Evolutionary conservation across 176 grass and related monocot species (phyloP).

Genomic region (Raddia distichophylla): DNA sequence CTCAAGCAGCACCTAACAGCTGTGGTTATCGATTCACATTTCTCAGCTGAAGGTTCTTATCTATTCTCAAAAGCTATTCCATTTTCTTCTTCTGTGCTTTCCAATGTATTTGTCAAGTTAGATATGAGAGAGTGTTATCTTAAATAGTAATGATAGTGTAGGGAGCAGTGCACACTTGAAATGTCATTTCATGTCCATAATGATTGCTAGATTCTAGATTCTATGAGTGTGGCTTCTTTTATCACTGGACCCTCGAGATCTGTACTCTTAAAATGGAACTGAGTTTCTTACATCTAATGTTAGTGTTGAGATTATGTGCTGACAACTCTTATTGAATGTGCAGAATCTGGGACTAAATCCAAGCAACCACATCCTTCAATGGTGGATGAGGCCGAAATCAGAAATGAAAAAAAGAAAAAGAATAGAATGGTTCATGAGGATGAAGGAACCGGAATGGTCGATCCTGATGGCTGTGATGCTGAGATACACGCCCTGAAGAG

Average conservation of each 20-base stretch:
- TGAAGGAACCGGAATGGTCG: slow-evolving; percentile 36
- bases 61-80: slow-evolving; percentile 4
- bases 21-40: slow-evolving; percentile 90
- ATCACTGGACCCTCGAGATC: not conserved
- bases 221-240: not conserved
- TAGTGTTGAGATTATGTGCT: slow-evolving; percentile 8
- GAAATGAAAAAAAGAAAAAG: slow-evolving; percentile 43
- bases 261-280: not conserved
- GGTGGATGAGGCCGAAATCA: slow-evolving; percentile 41
- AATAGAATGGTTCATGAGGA: slow-evolving; percentile 42
- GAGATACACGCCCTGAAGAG: slow-evolving; percentile 56
- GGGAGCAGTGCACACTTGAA: not conserved
- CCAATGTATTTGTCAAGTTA: not conserved
- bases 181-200: not conserved
- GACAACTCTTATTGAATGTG: slow-evolving; percentile 28
- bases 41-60: slow-evolving; percentile 77
- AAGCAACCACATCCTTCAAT: slow-evolving; percentile 26
- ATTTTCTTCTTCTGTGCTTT: slow-evolving; percentile 29
- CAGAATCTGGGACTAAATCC: slow-evolving; percentile 54
- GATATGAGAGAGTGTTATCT: not conserved
- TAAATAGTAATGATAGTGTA: not conserved
- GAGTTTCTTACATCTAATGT: not conserved
- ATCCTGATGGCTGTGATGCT: slow-evolving; percentile 34
- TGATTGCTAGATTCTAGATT: not conserved
- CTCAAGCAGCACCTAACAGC: slow-evolving; percentile 90